Base-by-base conservation (phyloP, 345 rosid species). In the Mercurialis annua region DNA sequence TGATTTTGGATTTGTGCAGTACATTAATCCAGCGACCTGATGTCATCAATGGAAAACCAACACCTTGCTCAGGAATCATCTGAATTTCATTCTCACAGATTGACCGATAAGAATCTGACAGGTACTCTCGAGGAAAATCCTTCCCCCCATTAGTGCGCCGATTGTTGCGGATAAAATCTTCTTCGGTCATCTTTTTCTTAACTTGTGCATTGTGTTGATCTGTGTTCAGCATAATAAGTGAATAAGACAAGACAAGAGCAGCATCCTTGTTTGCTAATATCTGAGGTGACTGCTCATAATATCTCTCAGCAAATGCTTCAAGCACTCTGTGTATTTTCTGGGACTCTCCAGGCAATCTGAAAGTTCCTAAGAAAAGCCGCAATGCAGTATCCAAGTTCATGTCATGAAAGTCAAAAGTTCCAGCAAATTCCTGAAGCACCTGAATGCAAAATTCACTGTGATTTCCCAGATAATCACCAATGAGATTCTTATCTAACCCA, bases 251-350 rank as follows among this genome's bases (percentile, higher is more conserved):
- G 72, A 83, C 50, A 56, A 89, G 86, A 48, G 86, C 81, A 76
- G 87, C 92, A 78, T 89, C 96, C 66, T 76, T 86, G 70, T 86
- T 66, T 59, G 66, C 77, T 38, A 89, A 70, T 71, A 81, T 76
- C 67, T 82, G 79, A 59, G 88, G 84, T 52, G 88, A 85, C 72
- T 89, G 96, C 81, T 89, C 88, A 79, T 89, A 86, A 70, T 86
- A 89, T 79, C 90, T 78, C 76, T 86, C 92, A 69, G 92, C 78
- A 81, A 89, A 89, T 23, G 96, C 96, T 77, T 86, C 96, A 38
- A 89, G 87, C 63, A 86, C 90, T 75, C 96, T 81, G 64, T 86
- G 86, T 71, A 89, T 89, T 80, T 89, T 89, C 81, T 89, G 96
- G 27, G 92, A 82, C 76, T 89, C 96, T 1, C 92, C 96, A 62